Base-by-base conservation (phyloP, 495 filamentous ascomycete species). In the Trichoderma erinaceum region DNA sequence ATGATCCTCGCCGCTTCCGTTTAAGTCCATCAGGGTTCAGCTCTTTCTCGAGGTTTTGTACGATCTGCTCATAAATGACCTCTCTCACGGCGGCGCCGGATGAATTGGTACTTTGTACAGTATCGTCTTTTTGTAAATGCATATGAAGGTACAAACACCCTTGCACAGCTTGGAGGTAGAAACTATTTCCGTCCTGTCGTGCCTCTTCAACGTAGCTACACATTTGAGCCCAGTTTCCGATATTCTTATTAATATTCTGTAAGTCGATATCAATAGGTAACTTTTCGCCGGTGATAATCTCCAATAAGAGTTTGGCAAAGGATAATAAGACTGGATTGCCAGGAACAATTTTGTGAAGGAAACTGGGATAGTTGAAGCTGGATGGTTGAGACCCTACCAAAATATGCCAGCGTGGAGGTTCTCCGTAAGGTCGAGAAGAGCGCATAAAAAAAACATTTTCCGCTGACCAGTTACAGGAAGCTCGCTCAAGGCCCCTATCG, bases 141-240 rank as follows among this genome's bases (percentile, higher is more conserved):
- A 52, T 52, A 23, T 52, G 48, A 11, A 52, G 48, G 10, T 52
- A 52, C 10, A 52, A 23, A 23, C 48, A 52, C 8, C 48, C 48
- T 25, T 52, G 48, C 16, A 52, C 48, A 23, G 48, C 48, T 52
- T 52, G 48, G 21, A 52, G 48, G 48, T 52, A 52, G 48, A 52
- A 52, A 10, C 48, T 52, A n/a, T 52, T 52, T 23, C 48, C 18
- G 2, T 52, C 48, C 21, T 52, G 48, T 23, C 48, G 48, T 21
- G 48, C 48, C 48, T 52, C 48, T n/a, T 52, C 48, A 2, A 52
- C 48, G 18, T 52, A 52, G 21, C 48, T 21, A 23, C 48, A 52
- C 48, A 52, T 52, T 18, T 25, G 48, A 21, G 48, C 48, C 48
- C 48, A 52, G 11, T 52, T 52, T 3, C n/a, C 48, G 21, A 52